Base-by-base conservation (phyloP, 2,329 filamentous ascomycete genomes). In the Phyllosticta citrichinensis region DNA sequence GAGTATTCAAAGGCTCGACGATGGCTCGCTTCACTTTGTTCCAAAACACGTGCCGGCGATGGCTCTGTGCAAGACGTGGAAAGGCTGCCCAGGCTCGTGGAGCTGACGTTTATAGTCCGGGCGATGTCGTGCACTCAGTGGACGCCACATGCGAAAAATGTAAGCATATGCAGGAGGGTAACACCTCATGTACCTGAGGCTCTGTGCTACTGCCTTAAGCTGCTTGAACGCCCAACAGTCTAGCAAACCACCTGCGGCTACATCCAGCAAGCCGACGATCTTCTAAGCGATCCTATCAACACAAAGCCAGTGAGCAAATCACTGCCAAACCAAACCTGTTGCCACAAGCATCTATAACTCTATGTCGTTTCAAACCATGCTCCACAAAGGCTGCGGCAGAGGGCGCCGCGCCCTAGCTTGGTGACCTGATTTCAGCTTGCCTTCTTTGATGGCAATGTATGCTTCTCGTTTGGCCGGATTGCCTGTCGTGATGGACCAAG, bases 401-500 rank as follows among this genome's bases (percentile, higher is more conserved):
- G 71, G 64, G 24, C 57, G 65, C 19, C 60, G 54, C 22, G 54
- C 11, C 57, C 61, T 4, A 27, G 55, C n/a, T 57, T 61, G 1
- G 66, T 68, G 33, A 33, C 61, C 63, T 63, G 63, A 62, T 63
- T 68, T 63, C 67, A 62, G 74, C 58, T 68, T 70, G 20, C 69
- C 67, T 65, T 82, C 80, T 69, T 83, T 84, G 63, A 93, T 77
- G 3, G 88, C 89, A 22, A 97, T 86, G 68, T 95, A 96, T 8
- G 94, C 91, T 64, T 94, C 87, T 57, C 89, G 83, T 58, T 87
- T 83, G 14, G 85, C 82, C 2, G 90, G 87, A 65, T 85, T 80
- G 33, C 85, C 86, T 1, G 87, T 81, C 0, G 87, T 88, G 63
- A 93, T 83, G 4, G 89, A 92, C 77, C 86, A 91, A 20, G 92